Percentiles rank a stretch among this genome's conserved stretches.
phyloP scores from a whole-genome alignment of 129 eudicot species.

The Apium graveolens region DNA sequence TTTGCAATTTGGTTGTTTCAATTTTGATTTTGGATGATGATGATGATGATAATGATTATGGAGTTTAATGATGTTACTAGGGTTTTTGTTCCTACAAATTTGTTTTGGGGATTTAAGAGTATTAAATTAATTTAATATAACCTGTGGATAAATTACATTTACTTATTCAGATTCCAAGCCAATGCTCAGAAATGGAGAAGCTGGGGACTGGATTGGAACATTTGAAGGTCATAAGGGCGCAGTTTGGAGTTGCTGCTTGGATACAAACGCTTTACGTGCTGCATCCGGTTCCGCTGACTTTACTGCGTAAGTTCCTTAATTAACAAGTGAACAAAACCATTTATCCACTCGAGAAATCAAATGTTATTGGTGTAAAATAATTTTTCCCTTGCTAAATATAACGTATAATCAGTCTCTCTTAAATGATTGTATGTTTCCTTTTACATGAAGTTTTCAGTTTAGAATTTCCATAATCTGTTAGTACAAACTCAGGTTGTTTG shows the following conservation, averaged over 20 bases:
- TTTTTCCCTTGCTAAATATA: not conserved
- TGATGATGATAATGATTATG: not conserved
- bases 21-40: not conserved
- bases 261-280: slow-evolving; percentile 61
- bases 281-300: slow-evolving; percentile 83
- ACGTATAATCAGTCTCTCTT: not conserved
- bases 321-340: not conserved
- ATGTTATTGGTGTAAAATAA: not conserved
- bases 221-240: slow-evolving; percentile 87
- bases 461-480: not conserved
- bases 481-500: not conserved
- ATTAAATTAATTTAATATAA: not conserved
- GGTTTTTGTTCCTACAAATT: not conserved
- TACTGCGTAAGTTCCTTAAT: slow-evolving; percentile 50
- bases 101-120: not conserved
- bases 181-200: slow-evolving; percentile 76
- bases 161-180: slow-evolving; percentile 55
- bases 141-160: not conserved
- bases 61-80: not conserved
- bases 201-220: slow-evolving; percentile 87
- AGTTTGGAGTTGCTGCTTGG: slow-evolving; percentile 81
- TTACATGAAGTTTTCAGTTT: not conserved
- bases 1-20: not conserved
- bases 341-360: too few species aligned
- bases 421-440: not conserved